Conservation (phyloP, 768 basidiomycete genomes). For the Leccinellum albellum region DNA sequence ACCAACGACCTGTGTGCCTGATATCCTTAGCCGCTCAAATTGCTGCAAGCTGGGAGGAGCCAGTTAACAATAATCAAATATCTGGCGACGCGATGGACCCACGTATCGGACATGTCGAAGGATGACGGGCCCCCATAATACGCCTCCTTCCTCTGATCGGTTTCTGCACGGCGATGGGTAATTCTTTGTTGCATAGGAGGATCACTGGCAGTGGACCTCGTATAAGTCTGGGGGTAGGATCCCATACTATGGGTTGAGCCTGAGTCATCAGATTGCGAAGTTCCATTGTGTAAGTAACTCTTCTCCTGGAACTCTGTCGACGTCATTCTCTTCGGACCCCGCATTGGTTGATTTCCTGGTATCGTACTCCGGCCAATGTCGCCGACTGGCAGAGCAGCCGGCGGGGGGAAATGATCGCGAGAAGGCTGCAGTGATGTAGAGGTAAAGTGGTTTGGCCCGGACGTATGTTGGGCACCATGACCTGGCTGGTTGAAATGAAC, state of each 20-base stretch:
- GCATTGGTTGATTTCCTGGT: not conserved
- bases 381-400: slow-evolving; percentile 18
- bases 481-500: slow-evolving; percentile 32
- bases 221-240: too few species aligned
- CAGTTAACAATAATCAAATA: not conserved
- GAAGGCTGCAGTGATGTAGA: slow-evolving; percentile 38
- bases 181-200: not conserved
- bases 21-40: not conserved
- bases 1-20: not conserved
- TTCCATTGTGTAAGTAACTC: too few species aligned
- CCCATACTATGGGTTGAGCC: too few species aligned
- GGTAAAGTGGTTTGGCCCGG: slow-evolving; percentile 41
- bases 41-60: not conserved
- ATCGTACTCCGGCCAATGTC: not conserved
- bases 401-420: slow-evolving; percentile 44
- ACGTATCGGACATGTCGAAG: not conserved
- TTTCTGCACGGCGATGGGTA: not conserved
- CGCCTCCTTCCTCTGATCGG: not conserved
- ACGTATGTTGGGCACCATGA: slow-evolving; percentile 29
- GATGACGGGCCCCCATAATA: not conserved
- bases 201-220: not conserved
- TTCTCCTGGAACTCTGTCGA: not conserved
- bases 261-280: too few species aligned
- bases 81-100: not conserved
- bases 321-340: not conserved